Percentiles rank a stretch among this genome's conserved stretches.
These are phyloP conservation scores for Cicer bijugum DNA, from an alignment of 306 rosid species.

Conservation along the genomic window DNA sequence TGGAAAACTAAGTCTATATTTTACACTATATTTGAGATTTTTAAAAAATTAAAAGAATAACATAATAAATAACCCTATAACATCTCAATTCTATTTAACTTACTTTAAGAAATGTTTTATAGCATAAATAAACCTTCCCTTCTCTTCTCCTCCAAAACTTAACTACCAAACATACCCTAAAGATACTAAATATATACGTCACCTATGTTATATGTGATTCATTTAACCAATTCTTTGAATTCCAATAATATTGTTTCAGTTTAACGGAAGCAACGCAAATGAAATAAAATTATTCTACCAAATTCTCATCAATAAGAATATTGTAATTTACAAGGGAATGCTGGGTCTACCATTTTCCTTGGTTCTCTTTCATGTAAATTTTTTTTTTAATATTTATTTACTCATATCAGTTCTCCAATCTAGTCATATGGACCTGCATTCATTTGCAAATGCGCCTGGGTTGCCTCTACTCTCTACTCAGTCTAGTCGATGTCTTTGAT, in stretches of 20 bases:
- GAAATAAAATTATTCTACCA: conserved; percentile 39
- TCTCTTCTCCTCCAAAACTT: no score
- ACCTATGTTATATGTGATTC: background rate
- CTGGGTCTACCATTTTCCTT: conserved; percentile 35
- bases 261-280: background rate
- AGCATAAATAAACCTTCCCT: no score
- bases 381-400: conserved; percentile 25
- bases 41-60: no score
- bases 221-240: background rate
- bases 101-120: no score
- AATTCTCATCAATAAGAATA: conserved; percentile 38
- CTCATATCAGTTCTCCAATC: conserved; percentile 29
- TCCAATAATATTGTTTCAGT: conserved; percentile 9
- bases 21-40: no score
- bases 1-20: no score
- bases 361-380: conserved; percentile 18
- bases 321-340: conserved; percentile 45
- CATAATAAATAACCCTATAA: no score
- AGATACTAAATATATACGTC: no score
- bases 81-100: no score
- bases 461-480: conserved; percentile 18
- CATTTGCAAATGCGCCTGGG: conserved; percentile 41
- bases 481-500: conserved; percentile 54
- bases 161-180: background rate
- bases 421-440: conserved; percentile 23